Base-by-base conservation (phyloP, 2,329 filamentous ascomycete genomes). In the Aspergillus sergii region DNA sequence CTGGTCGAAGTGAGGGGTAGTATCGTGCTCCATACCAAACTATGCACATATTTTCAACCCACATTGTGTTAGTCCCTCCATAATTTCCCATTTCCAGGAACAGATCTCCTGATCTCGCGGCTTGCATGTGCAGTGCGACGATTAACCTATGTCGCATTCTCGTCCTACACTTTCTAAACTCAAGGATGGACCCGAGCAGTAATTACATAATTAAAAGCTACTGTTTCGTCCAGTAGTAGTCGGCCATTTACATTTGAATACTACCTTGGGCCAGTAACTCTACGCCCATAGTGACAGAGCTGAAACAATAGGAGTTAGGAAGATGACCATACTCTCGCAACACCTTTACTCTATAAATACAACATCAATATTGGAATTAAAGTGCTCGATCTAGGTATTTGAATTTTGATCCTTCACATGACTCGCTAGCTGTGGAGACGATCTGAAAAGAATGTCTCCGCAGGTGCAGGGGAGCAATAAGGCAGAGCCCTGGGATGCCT, bases 111-210 rank as follows among this genome's bases (percentile, higher is more conserved):
- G 34, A 57, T 50, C 58, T 57, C 57, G 53, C 61, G 21, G 36
- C 53, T 41, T 58, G 58, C 61, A 63, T 63, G 61, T 56, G 58
- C 58, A 57, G 58, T 54, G 45, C 11, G 21, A 21, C n/a, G 43
- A 23, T 50, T 28, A 50, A 50, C 46, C 46, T 28, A 32, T 32
- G 48, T 32, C 30, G 48, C 48, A 51, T 51, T 51, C 48, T 51
- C 14, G 26, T 51, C 48, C 48, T 4, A 51, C 48, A 16, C 14
- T 16, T 50, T 50, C 14, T 7, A 50, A 19, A 12, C 12, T 23
- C 21, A 23, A 16, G 46, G 0, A 50, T 26, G 46, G 23, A 23
- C 46, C 28, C 46, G 46, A 50, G 46, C 46, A 16, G 32, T 51
- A 51, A 51, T 30, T 51, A n/a, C 48, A 28, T 19, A 41, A 50